Conservation (phyloP, 164 flowering plant genomes). For the Echeveria elegans region DNA sequence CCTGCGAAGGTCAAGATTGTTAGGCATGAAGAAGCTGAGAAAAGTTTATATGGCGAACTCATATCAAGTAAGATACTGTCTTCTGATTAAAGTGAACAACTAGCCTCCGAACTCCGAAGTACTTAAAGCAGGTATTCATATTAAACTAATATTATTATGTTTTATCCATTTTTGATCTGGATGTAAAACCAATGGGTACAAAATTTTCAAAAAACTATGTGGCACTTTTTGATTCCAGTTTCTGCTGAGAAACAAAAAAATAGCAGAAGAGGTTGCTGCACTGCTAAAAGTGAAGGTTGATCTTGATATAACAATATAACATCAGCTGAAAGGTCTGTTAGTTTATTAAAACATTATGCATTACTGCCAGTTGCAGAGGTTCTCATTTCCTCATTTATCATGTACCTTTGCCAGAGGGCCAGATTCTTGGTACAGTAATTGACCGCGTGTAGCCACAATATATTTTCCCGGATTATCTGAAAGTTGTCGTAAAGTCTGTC, state of each 20-base stretch:
- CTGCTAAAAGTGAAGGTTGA: constrained; percentile 71
- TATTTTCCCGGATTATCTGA: neutral
- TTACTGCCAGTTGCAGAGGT: neutral
- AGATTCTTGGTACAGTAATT: neutral
- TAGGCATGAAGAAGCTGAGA: constrained; percentile 62
- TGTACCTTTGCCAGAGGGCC: neutral
- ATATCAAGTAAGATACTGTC: constrained; percentile 43
- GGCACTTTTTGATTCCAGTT: constrained; percentile 33
- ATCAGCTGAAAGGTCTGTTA: constrained; percentile 60
- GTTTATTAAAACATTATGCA: neutral
- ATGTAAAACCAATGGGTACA: neutral
- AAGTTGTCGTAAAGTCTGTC: neutral
- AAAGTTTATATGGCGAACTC: constrained; percentile 72
- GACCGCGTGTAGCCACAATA: neutral
- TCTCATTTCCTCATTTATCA: neutral
- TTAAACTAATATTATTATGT: neutral
- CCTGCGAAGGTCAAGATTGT: constrained; percentile 56
- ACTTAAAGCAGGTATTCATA: constrained; percentile 59
- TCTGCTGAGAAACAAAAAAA: constrained; percentile 48
- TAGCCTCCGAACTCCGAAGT: constrained; percentile 74
- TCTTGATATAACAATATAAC: constrained; percentile 45
- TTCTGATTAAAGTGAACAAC: constrained; percentile 60
- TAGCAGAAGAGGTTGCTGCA: constrained; percentile 89
- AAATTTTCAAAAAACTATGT: neutral
- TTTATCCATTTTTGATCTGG: constrained; percentile 1